phyloP scores from a whole-genome alignment of 2,329 filamentous ascomycete species.

The Verticillium longisporum region DNA sequence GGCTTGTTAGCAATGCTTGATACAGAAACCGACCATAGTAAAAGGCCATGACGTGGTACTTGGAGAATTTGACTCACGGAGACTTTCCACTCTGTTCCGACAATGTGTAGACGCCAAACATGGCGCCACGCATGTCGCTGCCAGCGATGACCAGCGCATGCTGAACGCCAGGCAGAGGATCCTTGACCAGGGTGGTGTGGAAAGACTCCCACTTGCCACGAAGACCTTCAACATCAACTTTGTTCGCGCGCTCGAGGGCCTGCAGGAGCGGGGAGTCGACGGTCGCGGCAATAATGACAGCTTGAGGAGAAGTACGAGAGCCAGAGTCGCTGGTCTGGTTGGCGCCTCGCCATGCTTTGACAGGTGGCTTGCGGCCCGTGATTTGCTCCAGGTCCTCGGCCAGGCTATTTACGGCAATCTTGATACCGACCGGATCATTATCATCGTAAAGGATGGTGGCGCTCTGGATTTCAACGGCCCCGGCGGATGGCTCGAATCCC shows the following conservation, averaged over 20 bases:
- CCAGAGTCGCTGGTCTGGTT: not conserved
- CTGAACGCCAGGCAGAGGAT: conserved; percentile 32
- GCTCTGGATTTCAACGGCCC: conserved; percentile 3
- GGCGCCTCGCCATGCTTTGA: not conserved
- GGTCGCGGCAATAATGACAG: conserved; percentile 5
- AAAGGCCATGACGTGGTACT: too few relatives aligned
- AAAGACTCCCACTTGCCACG: conserved; percentile 50
- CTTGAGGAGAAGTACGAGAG: not conserved
- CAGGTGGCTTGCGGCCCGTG: conserved; percentile 3
- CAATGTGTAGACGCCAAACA: conserved; percentile 53
- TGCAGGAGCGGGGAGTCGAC: conserved; percentile 13
- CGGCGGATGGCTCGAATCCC: not conserved
- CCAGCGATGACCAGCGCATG: conserved; percentile 49
- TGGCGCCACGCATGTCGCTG: conserved; percentile 52
- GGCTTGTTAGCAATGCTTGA: not conserved
- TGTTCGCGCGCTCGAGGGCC: conserved; percentile 9
- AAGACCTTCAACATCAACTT: conserved; percentile 15
- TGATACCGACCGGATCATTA: conserved; percentile 3
- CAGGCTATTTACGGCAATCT: conserved; percentile 3
- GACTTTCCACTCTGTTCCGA: conserved; percentile 57
- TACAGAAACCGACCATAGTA: too few relatives aligned
- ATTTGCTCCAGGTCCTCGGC: conserved; percentile 5
- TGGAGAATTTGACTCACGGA: conserved; percentile 21
- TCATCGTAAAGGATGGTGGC: not conserved
- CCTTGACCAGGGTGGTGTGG: conserved; percentile 36